Base-by-base conservation (phyloP, 257 asterid genomes). In the Fraxinus pennsylvanica region DNA sequence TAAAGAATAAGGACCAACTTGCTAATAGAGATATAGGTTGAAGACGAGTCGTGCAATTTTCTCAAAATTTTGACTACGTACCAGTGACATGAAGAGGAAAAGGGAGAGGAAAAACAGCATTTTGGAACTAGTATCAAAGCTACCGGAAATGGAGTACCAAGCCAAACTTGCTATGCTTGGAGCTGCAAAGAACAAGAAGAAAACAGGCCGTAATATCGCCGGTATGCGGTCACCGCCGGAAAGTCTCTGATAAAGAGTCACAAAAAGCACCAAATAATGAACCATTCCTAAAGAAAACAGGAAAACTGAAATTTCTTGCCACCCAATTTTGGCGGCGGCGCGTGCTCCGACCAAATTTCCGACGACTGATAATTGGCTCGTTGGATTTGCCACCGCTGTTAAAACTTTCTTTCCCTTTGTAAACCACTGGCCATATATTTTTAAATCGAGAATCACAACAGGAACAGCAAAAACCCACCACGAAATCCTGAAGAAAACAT, bases 351-450 rank as follows among this genome's bases (percentile, higher is more conserved):
- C 89, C 73, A 91, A 77, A 85, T 90, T 91, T 0, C 94, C 94
- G 17, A 91, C 78, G 45, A 91, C 85, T 0, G 94, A 84, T 41
- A 90, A 82, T 54, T 90, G 94, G 84, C 93, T 90, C 22, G 93
- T 80, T 5, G 97, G 94, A 39, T 91, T 91, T 0, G 97, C 97
- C 75, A 84, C 93, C 3, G 90, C 85, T 15, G 87, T 86, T 9
- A 91, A 29, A 4, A 81, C 52, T 47, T 74, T 78, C 22, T 85
- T 91, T 0, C 97, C 94, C 52, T 84, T 88, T 0, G 94, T 91
- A 47, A 91, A 91, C 94, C 95, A 91, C 61, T 91, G 93, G 0
- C 94, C 97, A 43, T 90, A 91, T 8, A 91, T 87, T 75, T 90
- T 90, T 10, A 91, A 83, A 65, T 91, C 94, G 0, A 91, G 87